Conservation (phyloP, 176 grass and related monocot species). For the Oryza coarctata region DNA sequence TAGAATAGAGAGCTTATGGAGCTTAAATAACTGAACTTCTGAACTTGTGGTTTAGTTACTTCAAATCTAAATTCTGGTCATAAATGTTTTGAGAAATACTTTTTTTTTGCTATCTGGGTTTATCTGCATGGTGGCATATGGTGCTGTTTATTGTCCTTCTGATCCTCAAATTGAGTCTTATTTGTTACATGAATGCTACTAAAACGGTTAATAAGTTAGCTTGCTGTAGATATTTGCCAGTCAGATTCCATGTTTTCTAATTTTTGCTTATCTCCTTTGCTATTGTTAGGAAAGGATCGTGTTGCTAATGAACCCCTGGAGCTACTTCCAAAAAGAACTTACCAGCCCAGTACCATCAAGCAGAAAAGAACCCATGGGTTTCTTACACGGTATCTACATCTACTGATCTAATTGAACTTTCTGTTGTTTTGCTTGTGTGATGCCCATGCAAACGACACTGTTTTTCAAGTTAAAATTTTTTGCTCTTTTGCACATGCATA, state of each 20-base stretch:
- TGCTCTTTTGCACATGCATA: not conserved
- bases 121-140: not conserved
- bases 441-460: not conserved
- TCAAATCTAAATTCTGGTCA: not conserved
- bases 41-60: not conserved
- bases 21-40: not conserved
- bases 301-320: constrained; percentile 56
- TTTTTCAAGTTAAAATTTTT: not conserved
- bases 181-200: constrained; percentile 13
- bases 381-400: constrained; percentile 61
- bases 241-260: constrained; percentile 14
- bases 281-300: constrained; percentile 62
- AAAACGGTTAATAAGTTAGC: not conserved
- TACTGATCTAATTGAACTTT: not conserved
- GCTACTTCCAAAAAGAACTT: constrained; percentile 78
- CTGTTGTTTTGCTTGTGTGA: not conserved
- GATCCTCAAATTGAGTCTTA: not conserved
- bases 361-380: constrained; percentile 85
- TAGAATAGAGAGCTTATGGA: not conserved
- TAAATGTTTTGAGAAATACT: constrained; percentile 12
- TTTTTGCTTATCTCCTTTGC: not conserved
- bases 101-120: not conserved
- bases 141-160: not conserved
- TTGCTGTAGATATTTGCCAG: no score
- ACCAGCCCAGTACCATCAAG: constrained; percentile 89